These are phyloP conservation scores for Emericellopsis atlantica DNA, from an alignment of 2,329 filamentous ascomycete genomes.

Conservation along the genomic window DNA sequence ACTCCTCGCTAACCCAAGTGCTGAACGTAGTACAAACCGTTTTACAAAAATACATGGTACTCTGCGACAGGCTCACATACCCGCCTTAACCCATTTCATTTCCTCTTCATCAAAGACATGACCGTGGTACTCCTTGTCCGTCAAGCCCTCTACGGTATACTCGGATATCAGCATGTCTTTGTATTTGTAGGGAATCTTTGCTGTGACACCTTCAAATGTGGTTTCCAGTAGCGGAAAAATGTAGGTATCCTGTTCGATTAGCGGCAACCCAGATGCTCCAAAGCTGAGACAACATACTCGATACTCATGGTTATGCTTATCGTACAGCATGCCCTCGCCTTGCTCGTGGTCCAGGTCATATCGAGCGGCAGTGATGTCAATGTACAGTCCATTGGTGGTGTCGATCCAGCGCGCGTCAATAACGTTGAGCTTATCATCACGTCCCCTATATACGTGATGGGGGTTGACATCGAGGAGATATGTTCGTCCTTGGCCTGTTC, in stretches of 20 bases:
- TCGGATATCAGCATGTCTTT: constrained; percentile 44
- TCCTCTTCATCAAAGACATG: constrained; percentile 17
- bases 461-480: constrained; percentile 39
- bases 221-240: constrained; percentile 59
- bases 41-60: too few relatives aligned
- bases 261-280: too few relatives aligned
- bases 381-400: constrained; percentile 30
- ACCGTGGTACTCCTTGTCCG: constrained; percentile 36
- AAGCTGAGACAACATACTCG: constrained; percentile 17
- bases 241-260: constrained; percentile 31
- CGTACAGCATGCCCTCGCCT: constrained; percentile 31
- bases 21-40: too few relatives aligned
- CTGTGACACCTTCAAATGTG: constrained; percentile 52
- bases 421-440: constrained; percentile 24
- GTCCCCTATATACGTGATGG: constrained; percentile 21
- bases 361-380: constrained; percentile 37
- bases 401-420: constrained; percentile 38
- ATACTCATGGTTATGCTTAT: constrained; percentile 38
- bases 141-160: constrained; percentile 39
- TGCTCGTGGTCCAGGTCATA: constrained; percentile 30
- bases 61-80: too few relatives aligned
- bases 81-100: neutral
- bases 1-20: too few relatives aligned
- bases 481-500: constrained; percentile 22
- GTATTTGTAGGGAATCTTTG: constrained; percentile 53